Conservation (phyloP, 495 filamentous ascomycete species). For the Hyaloscypha finlandica region DNA sequence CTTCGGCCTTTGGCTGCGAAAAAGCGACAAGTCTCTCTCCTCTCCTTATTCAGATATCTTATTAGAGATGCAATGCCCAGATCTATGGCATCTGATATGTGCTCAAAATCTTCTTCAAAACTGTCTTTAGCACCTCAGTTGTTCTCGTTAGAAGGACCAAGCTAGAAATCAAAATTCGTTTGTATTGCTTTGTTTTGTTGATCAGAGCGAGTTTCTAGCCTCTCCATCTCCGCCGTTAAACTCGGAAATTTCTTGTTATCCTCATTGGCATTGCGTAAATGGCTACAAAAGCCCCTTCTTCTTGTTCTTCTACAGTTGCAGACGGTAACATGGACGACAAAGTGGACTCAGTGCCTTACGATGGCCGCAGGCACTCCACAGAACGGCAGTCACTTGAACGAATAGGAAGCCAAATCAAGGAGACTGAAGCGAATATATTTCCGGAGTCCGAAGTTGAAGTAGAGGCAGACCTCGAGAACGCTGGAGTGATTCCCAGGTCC, state of each 20-base stretch:
- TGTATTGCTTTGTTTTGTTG: neutral
- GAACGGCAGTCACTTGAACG: constrained; percentile 21
- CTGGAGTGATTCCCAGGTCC: constrained; percentile 28
- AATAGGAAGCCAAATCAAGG: constrained; percentile 30
- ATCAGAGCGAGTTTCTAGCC: neutral
- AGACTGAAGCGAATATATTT: constrained; percentile 41
- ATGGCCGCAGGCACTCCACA: constrained; percentile 6
- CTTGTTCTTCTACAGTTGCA: constrained; percentile 3
- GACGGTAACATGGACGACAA: constrained; percentile 18
- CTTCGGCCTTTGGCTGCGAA: neutral
- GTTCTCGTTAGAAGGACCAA: neutral
- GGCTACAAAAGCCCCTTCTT: neutral
- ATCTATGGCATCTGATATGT: neutral
- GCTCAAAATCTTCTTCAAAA: neutral
- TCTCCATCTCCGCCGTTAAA: neutral
- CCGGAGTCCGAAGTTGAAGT: constrained; percentile 37
- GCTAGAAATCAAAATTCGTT: neutral
- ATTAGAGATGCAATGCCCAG: neutral
- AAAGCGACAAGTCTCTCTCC: neutral
- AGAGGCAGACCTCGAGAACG: constrained; percentile 43
- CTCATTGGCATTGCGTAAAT: neutral
- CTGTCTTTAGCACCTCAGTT: neutral
- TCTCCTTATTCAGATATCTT: neutral
- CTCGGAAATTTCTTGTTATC: neutral
- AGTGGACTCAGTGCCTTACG: constrained; percentile 16